Conservation (phyloP, 371 early-diverging fungal species). For the Rhizopus delemar region DNA sequence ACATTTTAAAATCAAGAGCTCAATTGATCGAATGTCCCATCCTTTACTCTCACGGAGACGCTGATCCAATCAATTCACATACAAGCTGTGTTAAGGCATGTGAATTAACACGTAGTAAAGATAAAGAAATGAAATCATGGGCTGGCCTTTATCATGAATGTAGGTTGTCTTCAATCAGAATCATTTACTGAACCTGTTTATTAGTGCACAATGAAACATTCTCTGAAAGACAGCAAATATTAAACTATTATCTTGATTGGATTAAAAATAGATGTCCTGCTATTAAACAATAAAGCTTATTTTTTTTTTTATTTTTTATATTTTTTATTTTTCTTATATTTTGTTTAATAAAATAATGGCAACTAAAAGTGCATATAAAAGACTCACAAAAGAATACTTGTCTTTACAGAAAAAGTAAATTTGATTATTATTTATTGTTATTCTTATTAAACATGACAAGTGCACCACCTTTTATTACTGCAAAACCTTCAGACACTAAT, state of each 20-base stretch:
- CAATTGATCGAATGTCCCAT: constrained; percentile 37
- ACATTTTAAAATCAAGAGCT: constrained; percentile 25
- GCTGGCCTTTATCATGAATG: constrained; percentile 58
- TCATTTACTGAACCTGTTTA: not conserved
- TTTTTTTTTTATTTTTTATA: constrained; percentile 1
- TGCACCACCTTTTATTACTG: constrained; percentile 74
- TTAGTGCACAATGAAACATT: constrained; percentile 53
- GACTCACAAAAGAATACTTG: constrained; percentile 90
- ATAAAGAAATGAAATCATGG: constrained; percentile 53
- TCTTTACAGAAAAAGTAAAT: constrained; percentile 66
- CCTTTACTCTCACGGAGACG: constrained; percentile 48
- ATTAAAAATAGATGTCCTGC: constrained; percentile 36
- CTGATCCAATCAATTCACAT: constrained; percentile 50
- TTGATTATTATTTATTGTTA: not conserved
- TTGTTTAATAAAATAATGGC: constrained; percentile 66
- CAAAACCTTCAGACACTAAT: constrained; percentile 90
- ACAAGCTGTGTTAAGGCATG: constrained; percentile 41
- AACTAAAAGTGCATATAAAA: constrained; percentile 83
- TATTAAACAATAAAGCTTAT: constrained; percentile 1
- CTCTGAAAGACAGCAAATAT: constrained; percentile 48
- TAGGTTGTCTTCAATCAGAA: constrained; percentile 14
- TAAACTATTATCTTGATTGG: constrained; percentile 56
- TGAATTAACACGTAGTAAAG: constrained; percentile 40
- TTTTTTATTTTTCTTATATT: constrained; percentile 2
- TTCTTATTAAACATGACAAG: constrained; percentile 23